Evolutionary conservation across 176 grass and related monocot genomes (phyloP), one percentile per base, ranked within the genome.

Genomic region (Guadua angustifolia): DNA sequence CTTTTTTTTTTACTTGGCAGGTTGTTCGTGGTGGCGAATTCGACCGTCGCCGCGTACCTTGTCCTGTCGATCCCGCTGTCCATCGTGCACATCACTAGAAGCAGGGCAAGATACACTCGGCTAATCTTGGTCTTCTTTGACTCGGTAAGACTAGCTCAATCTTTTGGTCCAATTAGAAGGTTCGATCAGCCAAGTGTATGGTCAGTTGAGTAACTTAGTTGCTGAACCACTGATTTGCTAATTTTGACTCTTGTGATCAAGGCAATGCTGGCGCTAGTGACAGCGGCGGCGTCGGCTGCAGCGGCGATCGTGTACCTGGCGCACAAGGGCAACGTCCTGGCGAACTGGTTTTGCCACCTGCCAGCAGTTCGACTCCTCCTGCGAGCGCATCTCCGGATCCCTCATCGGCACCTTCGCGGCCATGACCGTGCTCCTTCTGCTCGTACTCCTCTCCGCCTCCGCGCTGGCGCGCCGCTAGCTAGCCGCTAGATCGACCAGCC

Each of bases 331-430:
- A 90, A 87, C 46, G 84, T 32, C 3, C 62, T 56, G 70, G 88
- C 88, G 1, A 93, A 93, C 59, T 90, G 91, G 91, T 69, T 82
- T 82, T 26, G 88, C 84, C n/a, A 88, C 88, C 66, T 90, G 91
- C 71, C 91, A 88, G 68, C 84, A 90, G 53, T 84, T 93, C 71
- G 83, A 82, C 71, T 66, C 75, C 15, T 92, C 87, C 47, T 92
- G 84, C 61, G 55, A 82, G 75, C 91, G 75, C 58, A 90, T 80
- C 17, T 84, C 80, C 0, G 84, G 75, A 13, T 93, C 84, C 53
- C 90, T 92, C 59, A 77, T 89, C 8, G 90, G 90, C 17, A 81
- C 90, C 17, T 93, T 93, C 55, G 87, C 45, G 21, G 80, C 88
- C 26, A 73, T 87, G 71, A 21, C 72, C 0, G 44, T 93, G 17